Conservation (phyloP, 768 basidiomycete species). For the Dacryopinax primogenitus region DNA sequence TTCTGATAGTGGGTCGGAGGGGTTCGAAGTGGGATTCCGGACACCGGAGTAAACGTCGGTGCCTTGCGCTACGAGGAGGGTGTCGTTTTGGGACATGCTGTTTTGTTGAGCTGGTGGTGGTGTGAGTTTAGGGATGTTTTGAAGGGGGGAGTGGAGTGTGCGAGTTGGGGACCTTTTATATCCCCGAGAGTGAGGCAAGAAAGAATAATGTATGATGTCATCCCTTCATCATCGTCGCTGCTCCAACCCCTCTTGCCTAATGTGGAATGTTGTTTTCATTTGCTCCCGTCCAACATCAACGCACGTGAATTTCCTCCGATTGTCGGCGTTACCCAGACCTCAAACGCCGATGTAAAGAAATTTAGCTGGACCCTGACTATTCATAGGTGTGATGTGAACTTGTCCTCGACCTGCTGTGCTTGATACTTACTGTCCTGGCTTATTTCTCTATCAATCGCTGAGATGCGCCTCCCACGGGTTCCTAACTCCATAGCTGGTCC, state of each 20-base stretch:
- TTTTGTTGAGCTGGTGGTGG: constrained; percentile 9
- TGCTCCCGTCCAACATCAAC: neutral
- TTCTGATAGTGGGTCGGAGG: constrained; percentile 28
- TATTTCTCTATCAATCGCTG: neutral
- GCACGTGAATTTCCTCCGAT: neutral
- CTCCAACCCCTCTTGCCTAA: no score
- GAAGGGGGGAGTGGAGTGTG: neutral
- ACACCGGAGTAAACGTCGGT: constrained; percentile 34
- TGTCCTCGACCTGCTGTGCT: neutral
- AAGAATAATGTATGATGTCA: no score
- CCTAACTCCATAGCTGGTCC: neutral
- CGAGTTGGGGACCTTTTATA: no score
- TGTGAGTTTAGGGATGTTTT: neutral
- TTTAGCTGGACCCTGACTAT: neutral
- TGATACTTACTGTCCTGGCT: neutral
- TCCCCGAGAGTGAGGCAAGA: no score
- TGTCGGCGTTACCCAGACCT: neutral
- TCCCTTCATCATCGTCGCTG: no score
- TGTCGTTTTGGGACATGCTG: constrained; percentile 33
- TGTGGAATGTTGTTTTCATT: no score
- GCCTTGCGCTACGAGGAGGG: constrained; percentile 22
- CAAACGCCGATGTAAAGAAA: neutral
- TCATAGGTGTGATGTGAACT: neutral
- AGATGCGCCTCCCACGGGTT: neutral
- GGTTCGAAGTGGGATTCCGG: constrained; percentile 35